These are phyloP conservation scores for Xylaria acuta DNA, from an alignment of 495 filamentous ascomycete genomes.

Conservation along the genomic window DNA sequence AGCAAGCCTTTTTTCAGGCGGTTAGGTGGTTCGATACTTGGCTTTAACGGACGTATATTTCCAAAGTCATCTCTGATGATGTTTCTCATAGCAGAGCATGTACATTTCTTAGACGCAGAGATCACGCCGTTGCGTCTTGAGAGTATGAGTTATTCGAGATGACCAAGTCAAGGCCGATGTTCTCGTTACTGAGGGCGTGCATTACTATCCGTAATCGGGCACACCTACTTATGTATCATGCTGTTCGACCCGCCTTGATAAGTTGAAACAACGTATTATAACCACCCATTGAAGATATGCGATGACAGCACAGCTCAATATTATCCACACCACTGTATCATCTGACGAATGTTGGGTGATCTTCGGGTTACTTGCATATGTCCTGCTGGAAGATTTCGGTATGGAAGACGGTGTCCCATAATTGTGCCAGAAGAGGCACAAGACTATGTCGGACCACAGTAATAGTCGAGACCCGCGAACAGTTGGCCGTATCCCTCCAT, in stretches of 20 bases:
- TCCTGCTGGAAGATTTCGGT: neutral
- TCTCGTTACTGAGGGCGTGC: neutral
- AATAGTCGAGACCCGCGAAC: constrained; percentile 26
- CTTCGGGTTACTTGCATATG: neutral
- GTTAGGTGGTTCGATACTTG: constrained; percentile 69
- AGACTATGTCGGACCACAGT: constrained; percentile 22
- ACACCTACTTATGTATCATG: neutral
- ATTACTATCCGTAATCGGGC: neutral
- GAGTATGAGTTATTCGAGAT: neutral
- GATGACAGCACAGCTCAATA: too few species aligned
- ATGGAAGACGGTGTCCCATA: neutral
- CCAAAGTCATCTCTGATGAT: neutral
- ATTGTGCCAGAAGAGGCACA: neutral
- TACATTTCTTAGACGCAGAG: neutral
- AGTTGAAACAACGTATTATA: neutral
- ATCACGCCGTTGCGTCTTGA: neutral
- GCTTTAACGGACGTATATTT: constrained; percentile 18
- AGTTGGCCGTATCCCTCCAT: constrained; percentile 24
- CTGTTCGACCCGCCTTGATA: neutral
- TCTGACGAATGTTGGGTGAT: neutral
- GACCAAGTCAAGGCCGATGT: neutral
- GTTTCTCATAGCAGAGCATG: neutral
- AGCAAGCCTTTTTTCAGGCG: constrained; percentile 77
- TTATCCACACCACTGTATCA: neutral
- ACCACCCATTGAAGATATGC: neutral